Evolutionary conservation across 768 basidiomycete species (phyloP), one percentile per base, ranked within the genome.

Genomic region (Suillus bovinus): DNA sequence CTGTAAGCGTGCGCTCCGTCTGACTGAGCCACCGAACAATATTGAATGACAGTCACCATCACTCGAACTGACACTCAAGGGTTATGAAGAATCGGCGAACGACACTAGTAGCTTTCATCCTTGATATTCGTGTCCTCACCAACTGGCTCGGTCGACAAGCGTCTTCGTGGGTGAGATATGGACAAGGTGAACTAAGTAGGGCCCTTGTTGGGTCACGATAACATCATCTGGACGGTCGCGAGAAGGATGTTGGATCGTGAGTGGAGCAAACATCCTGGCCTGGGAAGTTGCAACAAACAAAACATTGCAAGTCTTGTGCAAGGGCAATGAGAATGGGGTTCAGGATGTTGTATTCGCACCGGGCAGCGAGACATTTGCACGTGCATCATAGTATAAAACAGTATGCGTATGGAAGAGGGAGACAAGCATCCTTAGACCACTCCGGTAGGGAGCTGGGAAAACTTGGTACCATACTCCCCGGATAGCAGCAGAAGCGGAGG

Each of bases 71-170:
- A 9, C 33, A 10, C 33, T 34, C 33, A 34, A 34, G 33, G 9
- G 8, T 34, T 10, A 34, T 1, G 1, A 10, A 34, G 33, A 34
- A 34, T 34, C 10, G 33, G 10, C 10, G 33, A 34, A 34, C 33
- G 10, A 10, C n/a, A n/a, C n/a, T n/a, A n/a, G 46, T 47, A 47
- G 47, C 47, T 49, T 49, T 29, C 8, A 49, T 49, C 27, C 27
- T 8, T 2, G 27, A 24, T 0, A 29, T 27, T 1, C 27, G 47
- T 27, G 8, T 49, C 27, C 47, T 49, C 16, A 9, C 29, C 89
- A 68, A 34, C 89, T 49, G 4, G 27, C 47, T 27, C 47, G 2
- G 1, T 2, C 6, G 47, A 49, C 47, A 49, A 17, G 24, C 27
- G 16, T 17, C 47, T 49, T 17, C 27, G 8, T 8, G 16, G 27